Conservation (phyloP, 2,329 filamentous ascomycete genomes). For the Rhinocladiella similis region DNA sequence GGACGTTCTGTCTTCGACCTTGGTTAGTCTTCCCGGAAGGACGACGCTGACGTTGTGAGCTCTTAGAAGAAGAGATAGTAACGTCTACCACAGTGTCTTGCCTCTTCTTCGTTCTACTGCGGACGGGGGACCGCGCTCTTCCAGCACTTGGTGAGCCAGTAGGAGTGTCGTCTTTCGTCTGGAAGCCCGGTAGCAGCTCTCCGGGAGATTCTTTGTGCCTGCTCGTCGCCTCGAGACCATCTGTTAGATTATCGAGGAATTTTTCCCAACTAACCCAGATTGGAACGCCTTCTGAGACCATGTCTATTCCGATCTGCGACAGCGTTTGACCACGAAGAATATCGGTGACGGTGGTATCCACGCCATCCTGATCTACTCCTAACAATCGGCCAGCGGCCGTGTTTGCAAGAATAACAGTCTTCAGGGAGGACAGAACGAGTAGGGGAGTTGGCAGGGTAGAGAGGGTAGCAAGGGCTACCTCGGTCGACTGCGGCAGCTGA, state of each 20-base stretch:
- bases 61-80: conserved; percentile 57
- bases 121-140: conserved; percentile 16
- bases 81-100: conserved; percentile 68
- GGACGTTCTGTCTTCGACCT: conserved; percentile 41
- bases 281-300: conserved; percentile 65
- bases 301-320: conserved; percentile 70
- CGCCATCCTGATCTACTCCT: conserved; percentile 50
- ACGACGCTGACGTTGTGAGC: conserved; percentile 34
- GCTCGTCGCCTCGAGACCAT: conserved; percentile 6
- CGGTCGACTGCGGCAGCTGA: conserved; percentile 21
- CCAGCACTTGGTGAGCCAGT: conserved; percentile 5
- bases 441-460: conserved; percentile 74
- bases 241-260: conserved; percentile 56
- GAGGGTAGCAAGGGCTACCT: conserved; percentile 63
- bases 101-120: conserved; percentile 37
- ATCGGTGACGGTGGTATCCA: conserved; percentile 51
- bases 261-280: conserved; percentile 53
- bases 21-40: conserved; percentile 32
- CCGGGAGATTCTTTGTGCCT: background rate
- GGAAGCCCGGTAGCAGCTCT: conserved; percentile 5
- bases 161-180: conserved; percentile 20
- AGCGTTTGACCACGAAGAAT: conserved; percentile 65
- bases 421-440: conserved; percentile 66
- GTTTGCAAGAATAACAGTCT: conserved; percentile 72
- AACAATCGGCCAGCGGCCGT: conserved; percentile 72